phyloP scores from a whole-genome alignment of 352 stramenopile genomes.

The Pythium monospermum region DNA sequence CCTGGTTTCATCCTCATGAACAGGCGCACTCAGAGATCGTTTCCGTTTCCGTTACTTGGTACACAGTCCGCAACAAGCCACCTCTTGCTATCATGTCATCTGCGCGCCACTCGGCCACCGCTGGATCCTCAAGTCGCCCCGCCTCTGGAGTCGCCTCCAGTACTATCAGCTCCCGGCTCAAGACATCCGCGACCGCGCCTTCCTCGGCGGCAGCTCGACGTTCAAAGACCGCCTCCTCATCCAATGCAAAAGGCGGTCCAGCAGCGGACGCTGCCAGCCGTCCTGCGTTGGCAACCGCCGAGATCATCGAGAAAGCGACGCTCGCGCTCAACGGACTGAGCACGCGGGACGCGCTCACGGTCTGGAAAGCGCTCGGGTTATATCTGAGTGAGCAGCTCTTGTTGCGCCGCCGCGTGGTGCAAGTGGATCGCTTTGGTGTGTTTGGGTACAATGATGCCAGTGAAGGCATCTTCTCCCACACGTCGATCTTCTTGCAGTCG shows the following conservation, averaged over 20 bases:
- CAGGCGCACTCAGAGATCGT: neutral
- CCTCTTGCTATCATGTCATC: no score
- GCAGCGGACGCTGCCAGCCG: neutral
- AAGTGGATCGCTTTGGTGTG: constrained; percentile 30
- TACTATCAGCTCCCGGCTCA: no score
- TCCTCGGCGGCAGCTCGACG: no score
- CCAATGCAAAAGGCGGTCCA: neutral
- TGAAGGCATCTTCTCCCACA: constrained; percentile 38
- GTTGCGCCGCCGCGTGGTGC: constrained; percentile 18
- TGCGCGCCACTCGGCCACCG: no score
- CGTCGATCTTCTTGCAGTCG: constrained; percentile 34
- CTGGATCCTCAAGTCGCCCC: no score
- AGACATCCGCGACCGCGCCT: no score
- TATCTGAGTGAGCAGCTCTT: constrained; percentile 31
- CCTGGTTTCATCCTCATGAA: neutral
- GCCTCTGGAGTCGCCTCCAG: no score
- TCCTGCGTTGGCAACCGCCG: constrained; percentile 22
- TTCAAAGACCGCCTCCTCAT: no score
- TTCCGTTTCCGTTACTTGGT: no score
- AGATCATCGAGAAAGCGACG: constrained; percentile 40
- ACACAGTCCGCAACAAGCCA: no score
- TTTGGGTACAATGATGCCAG: constrained; percentile 32
- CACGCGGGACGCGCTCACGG: constrained; percentile 24
- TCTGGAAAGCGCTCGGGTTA: constrained; percentile 36
- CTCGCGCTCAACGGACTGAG: constrained; percentile 29